Conservation (phyloP, 495 filamentous ascomycete species). For the Aspergillus indologenus region DNA sequence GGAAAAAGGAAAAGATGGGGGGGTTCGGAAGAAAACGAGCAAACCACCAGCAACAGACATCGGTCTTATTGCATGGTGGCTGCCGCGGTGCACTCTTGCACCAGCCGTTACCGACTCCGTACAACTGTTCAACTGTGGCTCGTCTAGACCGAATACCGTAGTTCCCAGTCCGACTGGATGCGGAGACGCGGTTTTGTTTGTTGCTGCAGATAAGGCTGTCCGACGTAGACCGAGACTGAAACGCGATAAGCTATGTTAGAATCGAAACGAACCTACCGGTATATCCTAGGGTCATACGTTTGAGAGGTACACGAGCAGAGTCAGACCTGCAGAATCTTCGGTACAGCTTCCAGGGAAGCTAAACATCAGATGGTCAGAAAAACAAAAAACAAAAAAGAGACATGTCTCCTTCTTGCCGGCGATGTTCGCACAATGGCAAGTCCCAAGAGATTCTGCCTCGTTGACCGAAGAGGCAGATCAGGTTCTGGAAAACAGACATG, state of each 20-base stretch:
- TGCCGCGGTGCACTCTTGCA: not conserved
- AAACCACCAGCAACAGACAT: not conserved
- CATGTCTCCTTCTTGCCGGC: not conserved
- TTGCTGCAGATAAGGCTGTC: not conserved
- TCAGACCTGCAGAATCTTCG: constrained; percentile 1
- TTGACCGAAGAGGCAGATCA: constrained; percentile 20
- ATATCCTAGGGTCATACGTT: too few species aligned
- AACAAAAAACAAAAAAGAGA: not conserved
- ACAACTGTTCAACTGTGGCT: not conserved
- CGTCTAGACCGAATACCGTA: not conserved
- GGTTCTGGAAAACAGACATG: constrained; percentile 25
- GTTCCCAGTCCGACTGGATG: not conserved
- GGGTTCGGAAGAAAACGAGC: not conserved
- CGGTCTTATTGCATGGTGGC: constrained; percentile 7
- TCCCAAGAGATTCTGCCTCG: constrained; percentile 13
- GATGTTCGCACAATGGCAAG: not conserved
- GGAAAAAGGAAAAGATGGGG: not conserved
- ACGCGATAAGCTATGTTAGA: constrained; percentile 1
- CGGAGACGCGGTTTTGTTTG: not conserved
- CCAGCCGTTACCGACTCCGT: not conserved
- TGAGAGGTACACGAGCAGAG: constrained; percentile 3
- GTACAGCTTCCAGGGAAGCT: not conserved
- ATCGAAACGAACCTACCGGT: too few species aligned
- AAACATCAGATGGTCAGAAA: too few species aligned
- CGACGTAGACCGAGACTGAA: not conserved